Percentiles rank a stretch among this genome's conserved stretches.
Evolutionary conservation across 1,284 basidiomycete species (phyloP).

Genomic region (Phellopilus nigrolimitatus): DNA sequence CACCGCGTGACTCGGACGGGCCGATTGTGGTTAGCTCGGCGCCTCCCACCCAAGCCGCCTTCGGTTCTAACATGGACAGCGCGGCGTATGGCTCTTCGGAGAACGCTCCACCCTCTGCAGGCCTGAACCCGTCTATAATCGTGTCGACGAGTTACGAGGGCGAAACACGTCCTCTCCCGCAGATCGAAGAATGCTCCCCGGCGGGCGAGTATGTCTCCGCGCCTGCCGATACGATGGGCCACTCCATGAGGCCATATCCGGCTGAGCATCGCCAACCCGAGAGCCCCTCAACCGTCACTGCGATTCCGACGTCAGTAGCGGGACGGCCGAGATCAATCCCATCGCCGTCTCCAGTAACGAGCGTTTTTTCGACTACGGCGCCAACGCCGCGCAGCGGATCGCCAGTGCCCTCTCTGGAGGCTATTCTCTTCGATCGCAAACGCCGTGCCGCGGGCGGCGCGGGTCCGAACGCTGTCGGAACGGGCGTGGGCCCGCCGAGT

Average conservation of each 20-base stretch:
- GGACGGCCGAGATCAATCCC: neutral
- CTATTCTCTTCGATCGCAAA: slow-evolving; percentile 54
- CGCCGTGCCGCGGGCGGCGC: slow-evolving; percentile 28
- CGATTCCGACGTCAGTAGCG: neutral
- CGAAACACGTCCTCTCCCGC: neutral
- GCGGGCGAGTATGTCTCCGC: neutral
- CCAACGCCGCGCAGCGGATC: slow-evolving; percentile 34
- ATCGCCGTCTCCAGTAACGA: neutral
- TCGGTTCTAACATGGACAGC: slow-evolving; percentile 9
- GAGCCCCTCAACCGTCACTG: neutral
- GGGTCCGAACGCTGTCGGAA: neutral
- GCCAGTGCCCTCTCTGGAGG: slow-evolving; percentile 55
- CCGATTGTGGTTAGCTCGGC: slow-evolving; percentile 16
- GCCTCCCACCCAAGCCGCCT: slow-evolving; percentile 14
- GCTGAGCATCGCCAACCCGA: neutral
- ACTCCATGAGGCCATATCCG: neutral
- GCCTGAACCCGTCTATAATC: neutral
- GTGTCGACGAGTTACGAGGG: neutral
- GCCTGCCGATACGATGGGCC: neutral
- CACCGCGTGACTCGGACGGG: slow-evolving; percentile 32
- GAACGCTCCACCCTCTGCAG: neutral
- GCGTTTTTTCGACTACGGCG: slow-evolving; percentile 4
- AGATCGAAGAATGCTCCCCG: slow-evolving; percentile 9
- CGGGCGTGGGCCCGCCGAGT: slow-evolving; percentile 22
- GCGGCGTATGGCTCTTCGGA: neutral